Evolutionary conservation across 768 basidiomycete genomes (phyloP), one percentile per base, ranked within the genome.

Genomic region (Lactifluus echinatus): DNA sequence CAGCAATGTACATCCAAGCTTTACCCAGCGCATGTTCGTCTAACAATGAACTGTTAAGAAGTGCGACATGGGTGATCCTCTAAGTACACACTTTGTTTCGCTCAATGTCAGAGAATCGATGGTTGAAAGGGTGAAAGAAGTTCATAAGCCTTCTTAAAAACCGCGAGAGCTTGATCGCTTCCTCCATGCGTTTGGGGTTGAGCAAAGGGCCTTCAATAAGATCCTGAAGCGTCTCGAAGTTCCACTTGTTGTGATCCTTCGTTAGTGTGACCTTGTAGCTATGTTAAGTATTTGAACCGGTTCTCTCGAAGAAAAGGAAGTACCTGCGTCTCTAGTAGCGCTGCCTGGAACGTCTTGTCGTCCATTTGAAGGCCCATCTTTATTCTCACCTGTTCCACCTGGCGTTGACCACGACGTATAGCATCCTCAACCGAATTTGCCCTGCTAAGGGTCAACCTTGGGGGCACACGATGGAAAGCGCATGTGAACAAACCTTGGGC

Each of bases 351-450:
- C 4, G 87, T 81, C 68, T 79, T 85, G 69, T 98, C 96, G 68
- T 99, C 96, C 82, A 98, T 90, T 71, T 92, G 89, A 80, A 96
- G 83, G 58, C 86, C 88, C 67, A 88, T 79, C 68, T 93, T 91
- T 53, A 96, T 76, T 70, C 90, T 93, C 24, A 82, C 85, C 65
- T 93, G 89, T 64, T 96, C 92, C 2, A 94, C 86, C 64, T 93
- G 91, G 59, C 89, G 78, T 70, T 96, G 94, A 12, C 89, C 89
- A 45, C 93, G 79, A 29, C 89, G 81, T 31, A 94, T 79, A 2
- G 89, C 80, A 65, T 97, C 95, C 66, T 94, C 91, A 1, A 87
- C 76, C 29, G 84, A 89, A 65, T 87, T 89, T 5, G 87, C 87
- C 67, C 87, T 86, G 57, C 29, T 19, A 23, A 8, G n/a, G 21